phyloP scores from a whole-genome alignment of 2,329 filamentous ascomycete species.

The Trichoderma koningiopsis region DNA sequence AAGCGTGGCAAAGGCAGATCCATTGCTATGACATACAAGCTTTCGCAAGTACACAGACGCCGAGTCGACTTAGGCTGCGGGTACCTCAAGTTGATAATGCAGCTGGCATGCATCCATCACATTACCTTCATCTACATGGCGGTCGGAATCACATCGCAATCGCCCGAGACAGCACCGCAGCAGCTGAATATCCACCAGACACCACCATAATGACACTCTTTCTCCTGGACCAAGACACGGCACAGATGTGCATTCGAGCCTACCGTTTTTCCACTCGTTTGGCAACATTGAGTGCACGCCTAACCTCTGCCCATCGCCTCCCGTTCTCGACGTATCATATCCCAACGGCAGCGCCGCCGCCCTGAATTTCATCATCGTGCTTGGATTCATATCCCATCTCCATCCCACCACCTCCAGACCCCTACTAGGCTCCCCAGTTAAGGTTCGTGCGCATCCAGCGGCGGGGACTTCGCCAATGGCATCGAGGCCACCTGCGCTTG shows the following conservation, averaged over 20 bases:
- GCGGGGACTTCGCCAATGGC: background rate
- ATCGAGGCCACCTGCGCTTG: background rate
- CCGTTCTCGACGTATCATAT: background rate
- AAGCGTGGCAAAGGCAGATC: background rate
- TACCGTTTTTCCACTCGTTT: background rate
- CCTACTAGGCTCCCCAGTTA: constrained; percentile 5
- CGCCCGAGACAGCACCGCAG: background rate
- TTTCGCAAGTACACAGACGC: background rate
- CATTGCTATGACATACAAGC: background rate
- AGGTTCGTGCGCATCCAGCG: background rate
- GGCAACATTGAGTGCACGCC: background rate
- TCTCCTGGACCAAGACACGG: too few relatives aligned
- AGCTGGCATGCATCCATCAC: background rate
- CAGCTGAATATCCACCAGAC: background rate
- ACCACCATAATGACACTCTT: background rate
- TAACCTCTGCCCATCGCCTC: too few relatives aligned
- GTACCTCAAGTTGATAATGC: background rate
- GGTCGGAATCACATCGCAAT: constrained; percentile 15
- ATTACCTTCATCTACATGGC: background rate
- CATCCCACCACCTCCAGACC: background rate
- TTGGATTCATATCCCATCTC: background rate
- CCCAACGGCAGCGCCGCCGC: background rate
- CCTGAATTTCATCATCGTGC: background rate
- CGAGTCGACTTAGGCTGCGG: background rate
- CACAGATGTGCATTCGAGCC: background rate